Evolutionary conservation across 208 protist species (phyloP).

Genomic region (Acanthamoeba lenticulata): DNA sequence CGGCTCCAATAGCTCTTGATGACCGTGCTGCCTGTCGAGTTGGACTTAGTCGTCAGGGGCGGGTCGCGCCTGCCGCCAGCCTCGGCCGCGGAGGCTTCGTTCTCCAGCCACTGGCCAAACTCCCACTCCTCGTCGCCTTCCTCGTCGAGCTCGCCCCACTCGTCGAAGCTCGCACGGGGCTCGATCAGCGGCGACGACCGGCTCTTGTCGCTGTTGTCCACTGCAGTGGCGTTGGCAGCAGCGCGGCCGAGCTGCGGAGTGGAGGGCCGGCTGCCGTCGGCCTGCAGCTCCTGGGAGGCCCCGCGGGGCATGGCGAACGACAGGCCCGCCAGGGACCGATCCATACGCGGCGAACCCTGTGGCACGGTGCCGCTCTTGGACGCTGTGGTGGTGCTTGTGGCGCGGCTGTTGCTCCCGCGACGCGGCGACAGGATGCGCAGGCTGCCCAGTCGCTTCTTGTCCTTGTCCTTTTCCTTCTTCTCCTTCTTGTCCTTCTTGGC

Average conservation of each 20-base stretch:
- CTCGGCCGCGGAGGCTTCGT: neutral
- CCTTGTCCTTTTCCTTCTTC: neutral
- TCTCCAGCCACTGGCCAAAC: conserved; percentile 42
- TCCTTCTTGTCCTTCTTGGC: conserved; percentile 22
- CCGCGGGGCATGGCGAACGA: neutral
- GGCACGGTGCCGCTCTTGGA: neutral
- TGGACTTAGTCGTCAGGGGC: neutral
- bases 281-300: neutral
- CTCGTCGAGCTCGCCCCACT: neutral
- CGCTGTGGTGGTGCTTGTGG: neutral
- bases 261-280: neutral
- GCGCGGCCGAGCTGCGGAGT: neutral
- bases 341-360: neutral
- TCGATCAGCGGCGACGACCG: neutral
- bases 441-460: conserved; percentile 34
- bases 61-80: neutral
- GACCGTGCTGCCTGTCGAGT: neutral
- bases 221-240: neutral
- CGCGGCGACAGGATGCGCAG: conserved; percentile 44
- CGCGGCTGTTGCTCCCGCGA: neutral
- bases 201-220: neutral
- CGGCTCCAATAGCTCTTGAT: conserved; percentile 35
- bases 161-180: neutral
- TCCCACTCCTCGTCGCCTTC: conserved; percentile 44
- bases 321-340: neutral